Evolutionary conservation across 345 rosid species (phyloP), one percentile per base, ranked within the genome.

Genomic region (Eucalyptus pauciflora): DNA sequence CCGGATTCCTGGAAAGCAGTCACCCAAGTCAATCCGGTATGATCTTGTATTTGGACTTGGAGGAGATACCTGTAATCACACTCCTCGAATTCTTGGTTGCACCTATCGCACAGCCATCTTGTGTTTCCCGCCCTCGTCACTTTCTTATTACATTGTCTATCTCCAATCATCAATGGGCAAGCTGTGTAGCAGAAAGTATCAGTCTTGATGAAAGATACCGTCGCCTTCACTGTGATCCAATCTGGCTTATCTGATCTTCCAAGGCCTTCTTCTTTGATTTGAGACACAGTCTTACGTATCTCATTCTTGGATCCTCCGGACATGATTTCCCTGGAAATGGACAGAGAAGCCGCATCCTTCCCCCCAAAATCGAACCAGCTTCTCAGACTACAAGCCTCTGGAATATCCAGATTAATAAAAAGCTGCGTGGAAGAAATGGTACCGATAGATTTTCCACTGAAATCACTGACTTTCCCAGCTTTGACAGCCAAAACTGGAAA

Each of bases 241-340:
- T 97, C 99, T 46, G 99, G 97, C 92, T 94, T 95, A 89, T 95
- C 96, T 27, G 98, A 95, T 93, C 96, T 95, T 91, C 99, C 99
- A 49, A 96, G 98, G 86, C 97, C 99, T 94, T 96, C 99, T n/a
- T 90, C 92, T 94, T 93, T 97, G 94, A 96, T 96, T 93, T 97
- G 97, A 87, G 95, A 91, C 49, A 96, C 94, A 8, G 92, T 94
- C 93, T 96, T 97, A 11, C 96, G 92, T 58, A 93, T 91, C 90
- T 97, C 98, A 50, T 92, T 95, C 92, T 93, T 94, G 6, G 94
- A 64, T 79, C 93, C 95, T 27, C 91, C 95, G 3, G 93, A 94
- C 90, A 92, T 91, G 67, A 91, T 86, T 80, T 97, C 99, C 92
- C 93, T 95, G 43, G 99, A 95, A 86, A 97, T 96, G 90, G 97